Percentiles rank a stretch among this genome's conserved stretches.
These are phyloP conservation scores for Eucalyptus decipiens DNA, from an alignment of 345 rosid species.

Conservation along the genomic window DNA sequence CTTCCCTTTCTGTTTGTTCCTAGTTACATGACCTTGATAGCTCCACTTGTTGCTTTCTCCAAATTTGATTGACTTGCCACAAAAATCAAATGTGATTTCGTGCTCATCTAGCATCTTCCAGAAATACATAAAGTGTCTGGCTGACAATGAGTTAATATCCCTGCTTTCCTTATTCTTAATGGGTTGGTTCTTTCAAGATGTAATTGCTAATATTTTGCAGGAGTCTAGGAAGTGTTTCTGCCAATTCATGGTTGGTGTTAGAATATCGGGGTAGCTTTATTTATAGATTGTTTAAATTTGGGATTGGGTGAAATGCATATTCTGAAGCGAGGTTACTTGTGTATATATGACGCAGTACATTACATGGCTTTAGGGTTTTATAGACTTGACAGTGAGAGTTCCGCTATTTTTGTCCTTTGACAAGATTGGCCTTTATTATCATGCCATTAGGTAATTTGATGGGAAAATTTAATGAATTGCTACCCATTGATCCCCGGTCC, in stretches of 20 bases:
- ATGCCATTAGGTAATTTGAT: not conserved
- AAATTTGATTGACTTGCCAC: not conserved
- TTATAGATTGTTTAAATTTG: not conserved
- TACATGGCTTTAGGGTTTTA: not conserved
- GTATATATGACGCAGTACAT: not conserved
- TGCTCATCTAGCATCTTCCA: not conserved
- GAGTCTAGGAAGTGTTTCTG: not conserved
- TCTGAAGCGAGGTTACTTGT: not conserved
- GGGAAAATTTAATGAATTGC: not conserved
- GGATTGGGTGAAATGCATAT: not conserved
- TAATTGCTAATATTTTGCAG: not conserved
- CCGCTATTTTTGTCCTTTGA: not conserved
- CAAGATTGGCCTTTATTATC: not conserved
- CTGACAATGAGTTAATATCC: not conserved
- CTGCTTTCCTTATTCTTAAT: not conserved
- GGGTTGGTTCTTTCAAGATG: not conserved
- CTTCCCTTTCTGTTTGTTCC: not conserved
- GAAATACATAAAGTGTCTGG: not conserved
- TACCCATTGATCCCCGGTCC: not conserved
- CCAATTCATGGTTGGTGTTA: not conserved
- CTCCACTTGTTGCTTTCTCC: not conserved
- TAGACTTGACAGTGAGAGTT: not conserved
- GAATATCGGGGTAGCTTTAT: not conserved
- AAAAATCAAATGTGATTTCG: not conserved
- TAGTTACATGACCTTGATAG: not conserved